Evolutionary conservation across 2,329 filamentous ascomycete species (phyloP), one percentile per base, ranked within the genome.

Genomic region (Zopfia rhizophila): DNA sequence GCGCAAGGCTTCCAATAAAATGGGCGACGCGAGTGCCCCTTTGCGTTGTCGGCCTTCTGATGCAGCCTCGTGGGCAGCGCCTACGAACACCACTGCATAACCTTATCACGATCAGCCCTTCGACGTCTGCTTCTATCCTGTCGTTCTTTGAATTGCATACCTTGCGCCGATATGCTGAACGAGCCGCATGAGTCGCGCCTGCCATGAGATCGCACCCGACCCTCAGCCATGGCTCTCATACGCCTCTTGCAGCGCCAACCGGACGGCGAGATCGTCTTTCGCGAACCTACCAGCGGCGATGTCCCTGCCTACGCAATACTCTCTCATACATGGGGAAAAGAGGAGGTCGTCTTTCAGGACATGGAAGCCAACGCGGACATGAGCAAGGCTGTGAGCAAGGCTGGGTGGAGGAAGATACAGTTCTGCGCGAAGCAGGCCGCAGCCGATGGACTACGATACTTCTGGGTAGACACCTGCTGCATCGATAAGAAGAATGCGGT

Each of bases 401-500:
- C 36, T 45, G 33, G 41, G 18, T 55, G 23, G 30, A 45, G 23
- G 19, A 63, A 65, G 39, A 52, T 63, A 36, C 24, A 40, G 21
- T 59, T 56, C 45, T 60, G 51, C 48, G 49, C 28, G 19, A 16
- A 51, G 11, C 54, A 60, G 42, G 60, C 42, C 13, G 27, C 24
- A 36, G 33, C 28, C 30, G 41, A 56, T 48, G 45, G 51, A 14
- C 47, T 56, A 30, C 25, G 44, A 25, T 51, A 48, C 42, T 53
- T 53, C 45, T 58, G 44, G 50, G 27, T 60, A 8, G 56, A 61
- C 19, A 53, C 58, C 5, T 55, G 45, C 41, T 58, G 49, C 36
- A 58, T 58, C 25, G 27, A 58, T 19, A 55, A 58, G 38, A 38
- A 30, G 32, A 41, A 37, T 33, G 39, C 25, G 13, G 48, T 46